A percentile compares a stretch with the other conserved stretches of the same genome.
phyloP scores from a whole-genome alignment of 345 rosid genomes.

The Eucalyptus brandiana region DNA sequence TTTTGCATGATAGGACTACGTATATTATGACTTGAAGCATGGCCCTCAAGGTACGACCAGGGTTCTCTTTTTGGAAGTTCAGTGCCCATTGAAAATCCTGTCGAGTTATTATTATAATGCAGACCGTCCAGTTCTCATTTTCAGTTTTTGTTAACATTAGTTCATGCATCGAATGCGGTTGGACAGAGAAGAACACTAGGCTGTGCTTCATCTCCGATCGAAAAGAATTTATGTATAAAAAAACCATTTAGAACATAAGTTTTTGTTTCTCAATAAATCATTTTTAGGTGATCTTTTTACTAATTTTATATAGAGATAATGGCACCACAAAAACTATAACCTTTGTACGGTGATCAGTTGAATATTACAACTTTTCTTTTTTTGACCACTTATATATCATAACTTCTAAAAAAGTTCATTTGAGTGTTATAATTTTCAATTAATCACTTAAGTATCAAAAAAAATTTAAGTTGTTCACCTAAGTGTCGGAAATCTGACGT shows the following conservation, averaged over 20 bases:
- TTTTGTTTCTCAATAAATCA: not conserved
- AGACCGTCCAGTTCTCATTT: not conserved
- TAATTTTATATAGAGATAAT: not conserved
- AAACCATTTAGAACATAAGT: not conserved
- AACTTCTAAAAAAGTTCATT: no score
- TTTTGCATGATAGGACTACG: not conserved
- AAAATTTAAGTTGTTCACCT: rapidly evolving
- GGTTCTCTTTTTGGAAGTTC: not conserved
- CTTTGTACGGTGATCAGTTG: rapidly evolving
- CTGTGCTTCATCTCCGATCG: not conserved
- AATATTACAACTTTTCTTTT: not conserved
- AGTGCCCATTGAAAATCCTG: not conserved
- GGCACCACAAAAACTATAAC: not conserved
- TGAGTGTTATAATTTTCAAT: no score
- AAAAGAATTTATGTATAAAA: not conserved
- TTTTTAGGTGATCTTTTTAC: not conserved
- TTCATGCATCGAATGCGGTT: not conserved
- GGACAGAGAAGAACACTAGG: not conserved
- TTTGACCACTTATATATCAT: no score
- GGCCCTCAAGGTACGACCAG: not conserved
- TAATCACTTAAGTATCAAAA: no score
- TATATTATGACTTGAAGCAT: not conserved
- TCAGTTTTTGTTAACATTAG: not conserved
- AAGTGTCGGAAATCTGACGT: no score
- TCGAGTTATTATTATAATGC: not conserved